Base-by-base conservation (phyloP, 345 rosid genomes). In the Rhizophora mangle region DNA sequence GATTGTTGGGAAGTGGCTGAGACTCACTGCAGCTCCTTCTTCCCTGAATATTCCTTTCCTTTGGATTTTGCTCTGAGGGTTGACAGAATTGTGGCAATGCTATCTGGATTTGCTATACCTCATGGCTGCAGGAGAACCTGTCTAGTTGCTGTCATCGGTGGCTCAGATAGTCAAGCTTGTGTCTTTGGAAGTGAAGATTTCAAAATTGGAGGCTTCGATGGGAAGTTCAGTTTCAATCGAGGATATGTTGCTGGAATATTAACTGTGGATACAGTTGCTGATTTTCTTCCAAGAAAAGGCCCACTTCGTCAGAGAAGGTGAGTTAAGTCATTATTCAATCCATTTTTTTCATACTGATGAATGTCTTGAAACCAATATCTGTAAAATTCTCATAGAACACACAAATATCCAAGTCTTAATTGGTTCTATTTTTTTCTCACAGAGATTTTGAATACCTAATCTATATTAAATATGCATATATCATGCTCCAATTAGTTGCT, bases 1-100 rank as follows among this genome's bases (percentile, higher is more conserved):
- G 97, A 95, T 73, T 87, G 92, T 47, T 95, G 99, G 96, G 96
- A 95, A 82, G 96, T 95, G 67, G 96, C 93, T 4, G 99, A 95
- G 87, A 95, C 96, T 74, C 96, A 92, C 68, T 92, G 97, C 80
- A 87, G 92, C 73, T 85, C 92, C 60, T 95, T 92, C 83, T 90
- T 88, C 78, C 99, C 99, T 0, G 85, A 80, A 21, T 92, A 87
- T 68, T 83, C 97, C 1, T 95, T 95, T 77, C 97, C 97, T 4
- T 81, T 95, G 39, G 96, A 88, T 67, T 81, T 95, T 65, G 83
- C 87, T 76, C 79, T 92, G 53, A 80, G 97, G 70, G 72, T 95
- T 21, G 89, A 95, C 83, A 83, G 96, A 82, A 58, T 95, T 62
- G 78, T 86, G 78, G 93, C 82, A 7, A 87, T 92, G 96, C 71